Base-by-base conservation (phyloP, 2,329 filamentous ascomycete genomes). In the Fusarium marasasianum region DNA sequence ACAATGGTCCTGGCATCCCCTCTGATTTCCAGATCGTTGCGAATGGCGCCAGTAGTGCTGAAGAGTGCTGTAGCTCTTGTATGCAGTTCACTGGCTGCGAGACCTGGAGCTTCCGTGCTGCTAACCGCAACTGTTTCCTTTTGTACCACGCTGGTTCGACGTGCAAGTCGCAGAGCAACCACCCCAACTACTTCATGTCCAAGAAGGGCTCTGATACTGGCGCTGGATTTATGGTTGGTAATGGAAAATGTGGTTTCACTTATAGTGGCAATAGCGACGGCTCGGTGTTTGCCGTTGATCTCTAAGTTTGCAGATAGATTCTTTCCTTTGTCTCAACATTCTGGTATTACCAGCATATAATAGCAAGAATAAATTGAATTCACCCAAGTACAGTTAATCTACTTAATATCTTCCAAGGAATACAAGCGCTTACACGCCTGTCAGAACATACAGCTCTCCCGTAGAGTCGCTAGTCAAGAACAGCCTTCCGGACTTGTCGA, bases 51-150 rank as follows among this genome's bases (percentile, higher is more conserved):
- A 22, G 45, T 1, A 33, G n/a, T 17, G 40, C 57, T 2, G 65
- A 17, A 2, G 57, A 63, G 18, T 69, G 66, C 15, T 69, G 66
- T 3, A 22, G 10, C 20, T 56, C 50, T 12, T 69, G 66, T 6
- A 68, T 69, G 65, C 15, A 69, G 13, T 58, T 58, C 20, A 13
- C 22, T 5, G 18, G 57, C 33, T 69, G 66, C 4, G 66, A 69
- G 37, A 69, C 57, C 0, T 69, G 44, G 40, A 63, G 35, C 2
- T 69, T 43, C 14, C 54, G 66, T 3, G 57, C 29, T 2, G 50
- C 24, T 20, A 57, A 69, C 37, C 64, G 66, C 6, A 69, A 69
- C 20, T 69, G 66, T 5, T 69, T 69, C 17, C 45, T 69, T 8
- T 41, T 69, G 8, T 69, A 69, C 9, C 56, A 69, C 14, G 40